Percentiles rank a stretch among this genome's conserved stretches.
Evolutionary conservation across 2,329 filamentous ascomycete species (phyloP).

Genomic region (Pestalotiopsis sp.): DNA sequence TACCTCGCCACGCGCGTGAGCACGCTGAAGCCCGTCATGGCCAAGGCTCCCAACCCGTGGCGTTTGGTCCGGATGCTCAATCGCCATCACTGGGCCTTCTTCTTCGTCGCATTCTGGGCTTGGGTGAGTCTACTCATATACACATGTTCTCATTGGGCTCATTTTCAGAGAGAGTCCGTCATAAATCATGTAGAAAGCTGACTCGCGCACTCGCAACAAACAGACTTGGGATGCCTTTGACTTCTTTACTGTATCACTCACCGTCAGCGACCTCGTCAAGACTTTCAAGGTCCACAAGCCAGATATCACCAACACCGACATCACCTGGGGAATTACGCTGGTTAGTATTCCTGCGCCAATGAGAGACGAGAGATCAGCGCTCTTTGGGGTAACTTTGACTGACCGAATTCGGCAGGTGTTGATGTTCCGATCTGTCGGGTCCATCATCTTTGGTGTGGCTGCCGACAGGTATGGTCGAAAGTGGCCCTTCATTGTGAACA

Average conservation of each 20-base stretch:
- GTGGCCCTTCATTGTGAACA: conserved; percentile 78
- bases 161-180: background rate
- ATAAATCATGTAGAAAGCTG: background rate
- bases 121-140: conserved; percentile 45
- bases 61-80: conserved; percentile 50
- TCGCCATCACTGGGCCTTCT: conserved; percentile 57
- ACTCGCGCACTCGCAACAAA: conserved; percentile 22
- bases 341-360: conserved; percentile 23
- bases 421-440: conserved; percentile 61
- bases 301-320: conserved; percentile 60
- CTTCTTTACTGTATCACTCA: conserved; percentile 67
- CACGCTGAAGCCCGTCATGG: conserved; percentile 60
- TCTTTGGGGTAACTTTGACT: background rate
- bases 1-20: conserved; percentile 57
- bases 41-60: conserved; percentile 55
- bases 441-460: conserved; percentile 56
- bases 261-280: conserved; percentile 54
- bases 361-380: background rate
- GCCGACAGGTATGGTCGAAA: conserved; percentile 61
- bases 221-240: conserved; percentile 68
- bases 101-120: conserved; percentile 56
- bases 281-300: conserved; percentile 56
- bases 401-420: conserved; percentile 37
- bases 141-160: conserved; percentile 37
- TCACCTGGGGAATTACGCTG: conserved; percentile 67